Evolutionary conservation across 2,329 filamentous ascomycete species (phyloP).

Genomic region (Ascochyta koolunga): DNA sequence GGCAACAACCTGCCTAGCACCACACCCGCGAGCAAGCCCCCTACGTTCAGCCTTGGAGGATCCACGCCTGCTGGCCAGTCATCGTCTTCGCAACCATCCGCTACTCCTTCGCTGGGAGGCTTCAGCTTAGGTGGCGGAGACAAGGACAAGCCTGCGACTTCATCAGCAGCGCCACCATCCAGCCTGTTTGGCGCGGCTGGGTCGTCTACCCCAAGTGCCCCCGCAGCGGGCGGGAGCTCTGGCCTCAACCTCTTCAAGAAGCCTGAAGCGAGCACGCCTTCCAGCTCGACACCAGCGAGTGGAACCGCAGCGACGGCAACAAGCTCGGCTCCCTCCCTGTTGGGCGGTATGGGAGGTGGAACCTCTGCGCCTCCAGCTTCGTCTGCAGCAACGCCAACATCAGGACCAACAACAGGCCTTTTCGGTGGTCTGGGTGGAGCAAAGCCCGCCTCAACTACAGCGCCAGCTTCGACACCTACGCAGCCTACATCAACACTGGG

Average conservation of each 20-base stretch:
- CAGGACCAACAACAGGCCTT: slow-evolving; percentile 20
- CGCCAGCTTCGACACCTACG: slow-evolving; percentile 26
- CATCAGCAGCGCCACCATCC: slow-evolving; percentile 29
- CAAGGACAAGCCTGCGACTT: slow-evolving; percentile 26
- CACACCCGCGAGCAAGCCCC: slow-evolving; percentile 38
- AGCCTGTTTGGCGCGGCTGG: slow-evolving; percentile 29
- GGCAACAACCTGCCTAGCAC: slow-evolving; percentile 39
- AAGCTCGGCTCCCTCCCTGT: slow-evolving; percentile 26
- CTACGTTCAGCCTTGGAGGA: slow-evolving; percentile 34
- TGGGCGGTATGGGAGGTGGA: slow-evolving; percentile 25
- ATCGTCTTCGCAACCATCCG: slow-evolving; percentile 31
- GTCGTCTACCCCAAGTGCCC: slow-evolving; percentile 15
- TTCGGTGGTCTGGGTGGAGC: slow-evolving; percentile 23
- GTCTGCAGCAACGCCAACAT: slow-evolving; percentile 21
- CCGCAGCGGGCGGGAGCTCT: slow-evolving; percentile 22
- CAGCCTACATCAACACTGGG: slow-evolving; percentile 24
- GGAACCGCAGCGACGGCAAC: slow-evolving; percentile 28
- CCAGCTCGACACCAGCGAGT: slow-evolving; percentile 25
- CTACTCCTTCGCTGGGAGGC: slow-evolving; percentile 17
- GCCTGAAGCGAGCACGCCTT: slow-evolving; percentile 20
- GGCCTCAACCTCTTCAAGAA: slow-evolving; percentile 24
- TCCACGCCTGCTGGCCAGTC: slow-evolving; percentile 33
- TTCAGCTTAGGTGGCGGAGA: slow-evolving; percentile 29
- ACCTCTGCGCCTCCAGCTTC: slow-evolving; percentile 27
- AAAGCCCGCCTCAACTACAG: slow-evolving; percentile 26